Evolutionary conservation across 2,329 filamentous ascomycete species (phyloP), one percentile per base, ranked within the genome.

Genomic region (Epichloe uncinata): DNA sequence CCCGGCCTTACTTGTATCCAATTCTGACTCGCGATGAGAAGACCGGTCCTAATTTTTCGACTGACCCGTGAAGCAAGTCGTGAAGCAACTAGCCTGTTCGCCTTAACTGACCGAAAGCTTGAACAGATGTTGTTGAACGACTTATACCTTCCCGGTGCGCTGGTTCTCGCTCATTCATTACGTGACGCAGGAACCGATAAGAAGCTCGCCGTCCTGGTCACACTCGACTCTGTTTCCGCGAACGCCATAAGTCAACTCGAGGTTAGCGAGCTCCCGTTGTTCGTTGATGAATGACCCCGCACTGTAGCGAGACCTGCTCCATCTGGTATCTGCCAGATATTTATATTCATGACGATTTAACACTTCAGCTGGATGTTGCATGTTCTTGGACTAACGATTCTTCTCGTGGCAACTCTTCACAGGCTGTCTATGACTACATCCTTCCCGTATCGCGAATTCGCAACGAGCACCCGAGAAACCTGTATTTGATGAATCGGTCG

Each of bases 81-180:
- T 26, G 20, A 30, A 26, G 20, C 41, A 30, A 22, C 13, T 26
- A 20, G 33, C 11, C 16, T 22, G 18, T 20, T 38, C 15, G n/a
- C 33, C 16, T 48, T 42, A 22, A 40, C 37, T 50, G 44, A 50
- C 45, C 42, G 48, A 34, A 35, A 8, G n/a, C 7, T 34, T 38
- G 46, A 55, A 61, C 68, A 96, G 91, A 85, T 98, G 66, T 80
- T 97, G 50, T 74, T 95, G 71, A 95, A 81, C 71, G 90, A 98
- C 70, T 79, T 79, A 55, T 98, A 98, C 68, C 79, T 98, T 47
- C 91, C 93, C 66, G 91, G 93, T 66, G 91, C 90, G 53, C 81
- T 93, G 59, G 90, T 98, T 44, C 81, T 98, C 55, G 90, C 89
- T 54, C 90, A 97, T 72, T 97, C 93, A 35, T 73, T 98, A 51